Evolutionary conservation across 139 green algal species (phyloP).

Genomic region (Edaphochlamys debaryana): DNA sequence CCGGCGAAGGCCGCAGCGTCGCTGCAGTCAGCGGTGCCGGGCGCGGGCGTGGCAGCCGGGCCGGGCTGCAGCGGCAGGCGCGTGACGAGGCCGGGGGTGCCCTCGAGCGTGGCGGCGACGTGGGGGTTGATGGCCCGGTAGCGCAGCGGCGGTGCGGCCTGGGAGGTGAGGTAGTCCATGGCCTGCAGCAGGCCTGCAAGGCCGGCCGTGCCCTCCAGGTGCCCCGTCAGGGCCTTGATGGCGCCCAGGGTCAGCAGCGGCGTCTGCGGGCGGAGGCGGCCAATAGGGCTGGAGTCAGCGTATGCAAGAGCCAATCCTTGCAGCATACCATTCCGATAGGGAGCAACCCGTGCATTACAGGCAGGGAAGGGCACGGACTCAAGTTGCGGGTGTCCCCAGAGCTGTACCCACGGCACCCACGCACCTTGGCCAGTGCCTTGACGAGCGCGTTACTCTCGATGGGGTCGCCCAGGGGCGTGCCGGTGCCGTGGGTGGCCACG

Average conservation of each 20-base stretch:
- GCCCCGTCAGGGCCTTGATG: constrained; percentile 76
- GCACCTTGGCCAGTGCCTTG: constrained; percentile 71
- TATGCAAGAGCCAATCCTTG: no score
- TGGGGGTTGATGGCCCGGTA: constrained; percentile 80
- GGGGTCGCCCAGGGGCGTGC: constrained; percentile 85
- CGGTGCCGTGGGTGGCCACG: constrained; percentile 65
- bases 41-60: neutral
- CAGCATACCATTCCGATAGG: no score
- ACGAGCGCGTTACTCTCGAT: constrained; percentile 81
- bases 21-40: neutral
- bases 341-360: no score
- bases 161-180: constrained; percentile 51
- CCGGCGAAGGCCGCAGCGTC: constrained; percentile 54
- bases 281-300: no score
- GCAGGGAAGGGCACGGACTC: no score
- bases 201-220: constrained; percentile 83
- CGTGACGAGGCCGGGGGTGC: no score
- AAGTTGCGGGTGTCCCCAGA: no score
- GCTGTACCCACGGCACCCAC: no score
- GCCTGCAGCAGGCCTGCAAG: constrained; percentile 79
- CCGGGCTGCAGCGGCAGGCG: neutral
- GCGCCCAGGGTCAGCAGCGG: constrained; percentile 50
- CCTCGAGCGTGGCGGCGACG: constrained; percentile 52
- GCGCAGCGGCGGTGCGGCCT: constrained; percentile 63
- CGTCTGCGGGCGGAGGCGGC: no score